phyloP scores from a whole-genome alignment of 2,329 filamentous ascomycete genomes.

The Cercospora berteroae region DNA sequence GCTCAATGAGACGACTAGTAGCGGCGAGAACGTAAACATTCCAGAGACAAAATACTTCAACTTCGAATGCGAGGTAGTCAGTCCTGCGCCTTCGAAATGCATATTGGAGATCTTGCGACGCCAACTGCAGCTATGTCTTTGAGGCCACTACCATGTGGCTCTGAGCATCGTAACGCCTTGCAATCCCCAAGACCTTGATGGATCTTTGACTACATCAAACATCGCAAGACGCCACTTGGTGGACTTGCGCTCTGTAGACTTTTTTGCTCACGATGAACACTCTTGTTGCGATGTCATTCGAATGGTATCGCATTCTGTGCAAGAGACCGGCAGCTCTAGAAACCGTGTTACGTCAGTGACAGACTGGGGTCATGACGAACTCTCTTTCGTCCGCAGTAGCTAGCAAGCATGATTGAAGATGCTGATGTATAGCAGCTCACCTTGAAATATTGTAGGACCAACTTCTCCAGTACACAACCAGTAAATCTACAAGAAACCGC shows the following conservation, averaged over 20 bases:
- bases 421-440: neutral
- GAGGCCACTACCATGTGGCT: neutral
- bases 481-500: neutral
- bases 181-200: neutral
- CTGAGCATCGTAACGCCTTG: neutral
- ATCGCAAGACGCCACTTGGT: neutral
- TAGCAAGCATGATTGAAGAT: neutral
- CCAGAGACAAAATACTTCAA: neutral
- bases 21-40: neutral
- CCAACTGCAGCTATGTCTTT: neutral
- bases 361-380: neutral
- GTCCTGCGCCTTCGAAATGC: neutral
- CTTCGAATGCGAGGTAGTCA: neutral
- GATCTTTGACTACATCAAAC: neutral
- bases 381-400: constrained; percentile 8
- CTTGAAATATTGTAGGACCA: neutral
- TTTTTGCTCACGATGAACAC: neutral
- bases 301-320: neutral
- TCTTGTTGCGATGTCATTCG: neutral
- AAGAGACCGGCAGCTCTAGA: neutral
- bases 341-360: constrained; percentile 13
- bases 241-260: neutral
- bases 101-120: neutral
- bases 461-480: neutral
- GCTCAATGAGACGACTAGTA: neutral